Conservation (phyloP, 495 filamentous ascomycete genomes). For the Physcia stellaris region DNA sequence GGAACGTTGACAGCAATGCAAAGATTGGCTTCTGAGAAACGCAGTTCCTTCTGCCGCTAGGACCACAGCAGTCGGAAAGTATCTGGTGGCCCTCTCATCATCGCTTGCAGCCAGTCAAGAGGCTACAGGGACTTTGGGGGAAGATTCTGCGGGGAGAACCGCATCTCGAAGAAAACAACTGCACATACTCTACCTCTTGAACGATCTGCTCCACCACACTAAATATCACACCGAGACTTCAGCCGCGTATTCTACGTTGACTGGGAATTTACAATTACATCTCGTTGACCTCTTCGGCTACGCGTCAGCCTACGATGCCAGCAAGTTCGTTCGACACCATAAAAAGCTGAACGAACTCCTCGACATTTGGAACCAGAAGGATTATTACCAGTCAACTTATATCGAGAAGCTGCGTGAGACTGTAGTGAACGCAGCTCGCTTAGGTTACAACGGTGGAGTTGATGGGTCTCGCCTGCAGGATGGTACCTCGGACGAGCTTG, state of each 20-base stretch:
- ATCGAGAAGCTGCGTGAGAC: constrained; percentile 46
- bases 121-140: constrained; percentile 3
- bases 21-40: constrained; percentile 67
- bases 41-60: constrained; percentile 55
- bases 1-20: constrained; percentile 54
- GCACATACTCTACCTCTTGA: constrained; percentile 70
- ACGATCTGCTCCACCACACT: constrained; percentile 70
- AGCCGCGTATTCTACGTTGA: constrained; percentile 37
- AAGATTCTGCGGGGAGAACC: constrained; percentile 15
- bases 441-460: background rate
- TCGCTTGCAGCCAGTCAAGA: constrained; percentile 30
- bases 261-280: constrained; percentile 42
- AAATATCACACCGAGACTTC: constrained; percentile 40
- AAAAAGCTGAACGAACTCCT: constrained; percentile 52
- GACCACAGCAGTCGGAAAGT: constrained; percentile 57
- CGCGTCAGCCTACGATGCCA: constrained; percentile 43
- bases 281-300: constrained; percentile 47
- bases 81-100: constrained; percentile 51
- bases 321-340: constrained; percentile 51
- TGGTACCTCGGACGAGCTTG: background rate
- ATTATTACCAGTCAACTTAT: constrained; percentile 48
- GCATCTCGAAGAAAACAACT: constrained; percentile 58
- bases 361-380: constrained; percentile 55
- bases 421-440: constrained; percentile 32
- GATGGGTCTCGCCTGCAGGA: background rate